Evolutionary conservation across 2,329 filamentous ascomycete genomes (phyloP).

Genomic region (Magnaporthiopsis incrustans): DNA sequence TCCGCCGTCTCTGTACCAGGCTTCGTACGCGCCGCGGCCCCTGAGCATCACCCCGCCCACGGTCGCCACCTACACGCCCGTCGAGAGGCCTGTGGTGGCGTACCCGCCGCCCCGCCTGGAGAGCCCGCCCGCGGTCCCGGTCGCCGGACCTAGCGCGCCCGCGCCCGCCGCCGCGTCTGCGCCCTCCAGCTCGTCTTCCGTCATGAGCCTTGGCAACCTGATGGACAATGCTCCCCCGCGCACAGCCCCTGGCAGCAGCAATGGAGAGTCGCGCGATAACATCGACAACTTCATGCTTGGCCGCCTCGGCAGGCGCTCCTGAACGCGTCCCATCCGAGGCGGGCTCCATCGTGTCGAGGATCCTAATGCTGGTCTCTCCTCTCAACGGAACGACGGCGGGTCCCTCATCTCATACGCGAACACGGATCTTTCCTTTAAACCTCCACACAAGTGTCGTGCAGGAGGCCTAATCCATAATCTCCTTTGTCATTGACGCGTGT

Average conservation of each 20-base stretch:
- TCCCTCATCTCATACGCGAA: no score
- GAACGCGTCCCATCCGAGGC: neutral
- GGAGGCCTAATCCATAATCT: no score
- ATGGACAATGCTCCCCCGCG: constrained; percentile 4
- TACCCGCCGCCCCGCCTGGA: neutral
- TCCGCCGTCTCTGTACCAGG: constrained; percentile 26
- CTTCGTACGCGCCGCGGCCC: neutral
- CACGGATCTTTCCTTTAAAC: no score
- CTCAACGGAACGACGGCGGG: no score
- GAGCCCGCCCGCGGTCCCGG: no score
- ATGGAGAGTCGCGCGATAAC: neutral
- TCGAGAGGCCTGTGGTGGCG: neutral
- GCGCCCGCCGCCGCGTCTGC: no score
- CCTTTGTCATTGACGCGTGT: no score
- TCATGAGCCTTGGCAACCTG: constrained; percentile 4
- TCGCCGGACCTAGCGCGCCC: neutral
- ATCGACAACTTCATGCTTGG: constrained; percentile 6
- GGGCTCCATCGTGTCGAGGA: no score
- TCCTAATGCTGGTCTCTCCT: no score
- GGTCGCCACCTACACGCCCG: neutral
- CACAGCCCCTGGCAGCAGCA: neutral
- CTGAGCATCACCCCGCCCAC: constrained; percentile 4
- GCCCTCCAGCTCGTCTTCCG: neutral
- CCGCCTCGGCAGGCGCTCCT: constrained; percentile 1
- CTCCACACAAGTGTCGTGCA: no score